A percentile compares a stretch with the other conserved stretches of the same genome.
These are phyloP conservation scores for Magnaporthiopsis rhizophila DNA, from an alignment of 2,329 filamentous ascomycete species.

Conservation along the genomic window DNA sequence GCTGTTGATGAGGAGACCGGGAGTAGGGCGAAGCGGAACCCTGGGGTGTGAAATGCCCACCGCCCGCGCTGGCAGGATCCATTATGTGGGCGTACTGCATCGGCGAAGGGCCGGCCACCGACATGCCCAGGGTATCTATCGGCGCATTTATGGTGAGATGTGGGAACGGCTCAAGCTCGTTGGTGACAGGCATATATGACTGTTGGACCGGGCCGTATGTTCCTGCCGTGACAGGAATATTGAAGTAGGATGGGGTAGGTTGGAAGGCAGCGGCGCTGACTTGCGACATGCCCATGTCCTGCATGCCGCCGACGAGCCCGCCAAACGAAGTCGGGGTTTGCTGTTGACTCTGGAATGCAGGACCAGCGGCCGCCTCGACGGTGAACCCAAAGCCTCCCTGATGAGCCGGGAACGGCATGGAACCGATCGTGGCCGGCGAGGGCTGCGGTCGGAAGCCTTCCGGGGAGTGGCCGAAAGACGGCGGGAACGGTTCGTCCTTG, in stretches of 20 bases:
- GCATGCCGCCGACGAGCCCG: slow-evolving; percentile 13
- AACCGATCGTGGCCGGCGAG: background rate
- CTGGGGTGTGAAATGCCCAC: slow-evolving; percentile 29
- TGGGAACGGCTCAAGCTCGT: slow-evolving; percentile 11
- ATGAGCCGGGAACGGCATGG: background rate
- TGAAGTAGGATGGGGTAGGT: slow-evolving; percentile 17
- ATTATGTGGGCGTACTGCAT: slow-evolving; percentile 25
- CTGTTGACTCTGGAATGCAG: background rate
- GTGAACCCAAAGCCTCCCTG: background rate
- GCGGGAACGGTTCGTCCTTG: slow-evolving; percentile 21
- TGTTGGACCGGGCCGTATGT: background rate
- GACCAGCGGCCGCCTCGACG: background rate
- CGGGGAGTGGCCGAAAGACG: slow-evolving; percentile 10
- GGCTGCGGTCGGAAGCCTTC: slow-evolving; percentile 8
- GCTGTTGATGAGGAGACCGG: slow-evolving; percentile 31
- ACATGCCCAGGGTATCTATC: background rate
- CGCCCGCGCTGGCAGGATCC: slow-evolving; percentile 20
- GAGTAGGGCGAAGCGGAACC: slow-evolving; percentile 35
- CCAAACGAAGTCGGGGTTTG: slow-evolving; percentile 9
- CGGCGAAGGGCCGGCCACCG: background rate
- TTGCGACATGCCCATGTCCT: slow-evolving; percentile 12
- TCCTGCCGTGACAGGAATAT: slow-evolving; percentile 22
- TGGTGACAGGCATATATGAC: background rate
- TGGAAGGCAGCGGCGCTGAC: slow-evolving; percentile 11
- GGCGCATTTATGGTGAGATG: slow-evolving; percentile 8